A percentile compares a stretch with the other conserved stretches of the same genome.
These are phyloP conservation scores for Gloeopeniophorella convolvens DNA, from an alignment of 768 basidiomycete genomes.

Conservation along the genomic window DNA sequence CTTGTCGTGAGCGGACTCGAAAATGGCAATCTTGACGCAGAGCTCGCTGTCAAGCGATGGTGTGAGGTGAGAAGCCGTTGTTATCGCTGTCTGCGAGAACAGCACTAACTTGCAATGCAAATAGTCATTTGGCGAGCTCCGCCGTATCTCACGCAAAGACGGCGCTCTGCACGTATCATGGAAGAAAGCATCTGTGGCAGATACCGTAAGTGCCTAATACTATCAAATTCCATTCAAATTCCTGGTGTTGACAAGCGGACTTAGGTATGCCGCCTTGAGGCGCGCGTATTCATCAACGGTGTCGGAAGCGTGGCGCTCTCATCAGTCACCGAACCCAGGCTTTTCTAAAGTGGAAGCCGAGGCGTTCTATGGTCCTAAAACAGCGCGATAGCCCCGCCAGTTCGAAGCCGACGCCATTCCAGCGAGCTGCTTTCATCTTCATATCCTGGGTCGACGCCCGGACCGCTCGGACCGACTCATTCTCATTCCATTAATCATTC, in stretches of 20 bases:
- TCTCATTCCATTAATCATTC: not conserved
- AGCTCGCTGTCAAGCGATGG: constrained; percentile 19
- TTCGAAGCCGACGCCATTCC: too few species aligned
- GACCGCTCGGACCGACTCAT: not conserved
- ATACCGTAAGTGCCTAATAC: constrained; percentile 14
- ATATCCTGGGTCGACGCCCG: too few species aligned
- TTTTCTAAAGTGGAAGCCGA: constrained; percentile 14
- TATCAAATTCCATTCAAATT: not conserved
- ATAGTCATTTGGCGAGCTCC: constrained; percentile 19
- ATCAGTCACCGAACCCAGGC: constrained; percentile 14
- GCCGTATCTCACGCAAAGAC: constrained; percentile 16
- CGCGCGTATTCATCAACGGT: constrained; percentile 18
- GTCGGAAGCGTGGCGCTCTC: constrained; percentile 21
- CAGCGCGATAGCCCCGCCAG: constrained; percentile 1
- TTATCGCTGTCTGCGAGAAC: not conserved
- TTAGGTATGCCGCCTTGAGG: constrained; percentile 22
- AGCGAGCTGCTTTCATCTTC: too few species aligned
- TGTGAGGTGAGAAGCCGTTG: constrained; percentile 17
- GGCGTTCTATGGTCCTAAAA: not conserved
- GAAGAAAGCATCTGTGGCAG: constrained; percentile 20
- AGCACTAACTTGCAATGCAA: not conserved
- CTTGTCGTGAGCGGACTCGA: constrained; percentile 20
- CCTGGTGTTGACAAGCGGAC: constrained; percentile 12
- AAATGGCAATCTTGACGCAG: constrained; percentile 14
- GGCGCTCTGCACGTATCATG: constrained; percentile 19